These are phyloP conservation scores for Mucuna pruriens DNA, from an alignment of 306 rosid species.

Conservation along the genomic window DNA sequence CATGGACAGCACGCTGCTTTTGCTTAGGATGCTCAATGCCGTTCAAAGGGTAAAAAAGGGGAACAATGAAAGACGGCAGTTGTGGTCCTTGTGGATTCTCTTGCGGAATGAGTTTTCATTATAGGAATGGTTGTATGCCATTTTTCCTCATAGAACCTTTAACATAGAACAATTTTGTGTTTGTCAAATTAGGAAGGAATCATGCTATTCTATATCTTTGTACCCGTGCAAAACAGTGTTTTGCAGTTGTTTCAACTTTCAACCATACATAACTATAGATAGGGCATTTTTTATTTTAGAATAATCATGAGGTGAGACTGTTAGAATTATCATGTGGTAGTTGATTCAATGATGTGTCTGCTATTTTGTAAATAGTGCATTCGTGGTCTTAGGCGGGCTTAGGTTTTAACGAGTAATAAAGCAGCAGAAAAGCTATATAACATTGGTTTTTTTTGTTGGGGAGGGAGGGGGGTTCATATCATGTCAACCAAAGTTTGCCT, in stretches of 20 bases:
- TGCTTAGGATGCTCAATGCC: constrained; percentile 39
- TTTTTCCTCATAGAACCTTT: constrained; percentile 22
- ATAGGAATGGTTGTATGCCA: background rate
- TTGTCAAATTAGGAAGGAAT: constrained; percentile 11
- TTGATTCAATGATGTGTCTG: too few relatives aligned
- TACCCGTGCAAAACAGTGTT: background rate
- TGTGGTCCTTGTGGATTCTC: constrained; percentile 34
- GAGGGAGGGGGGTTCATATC: too few relatives aligned
- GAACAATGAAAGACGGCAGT: background rate
- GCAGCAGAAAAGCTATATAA: background rate
- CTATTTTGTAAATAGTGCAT: too few relatives aligned
- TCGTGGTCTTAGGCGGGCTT: too few relatives aligned
- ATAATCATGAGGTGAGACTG: too few relatives aligned
- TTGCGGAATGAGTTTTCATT: constrained; percentile 30
- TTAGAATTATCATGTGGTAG: too few relatives aligned
- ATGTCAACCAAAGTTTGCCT: too few relatives aligned
- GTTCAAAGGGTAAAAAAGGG: constrained; percentile 18
- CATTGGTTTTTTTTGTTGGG: too few relatives aligned
- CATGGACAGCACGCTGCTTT: constrained; percentile 45
- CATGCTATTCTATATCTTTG: background rate
- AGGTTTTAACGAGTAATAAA: background rate
- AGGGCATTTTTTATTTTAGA: too few relatives aligned
- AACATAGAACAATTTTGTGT: constrained; percentile 26
- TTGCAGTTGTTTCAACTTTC: background rate
- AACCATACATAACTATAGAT: too few relatives aligned